These are phyloP conservation scores for Nemophila menziesii DNA, from an alignment of 257 asterid species.

Conservation along the genomic window DNA sequence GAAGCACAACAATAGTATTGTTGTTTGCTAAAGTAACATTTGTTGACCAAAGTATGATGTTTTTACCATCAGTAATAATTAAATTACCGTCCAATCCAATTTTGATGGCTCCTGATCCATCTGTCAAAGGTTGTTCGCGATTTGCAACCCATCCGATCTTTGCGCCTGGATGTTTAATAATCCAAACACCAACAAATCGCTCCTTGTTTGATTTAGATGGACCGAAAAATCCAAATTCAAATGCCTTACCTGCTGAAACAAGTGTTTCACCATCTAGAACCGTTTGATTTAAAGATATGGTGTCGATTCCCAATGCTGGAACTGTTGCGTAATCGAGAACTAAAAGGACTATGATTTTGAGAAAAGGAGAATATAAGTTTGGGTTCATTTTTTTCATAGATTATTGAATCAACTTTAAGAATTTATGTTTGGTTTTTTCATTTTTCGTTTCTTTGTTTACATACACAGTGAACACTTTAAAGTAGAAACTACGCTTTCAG, in stretches of 20 bases:
- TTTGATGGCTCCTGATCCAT: constrained; percentile 13
- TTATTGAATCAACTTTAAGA: too few relatives aligned
- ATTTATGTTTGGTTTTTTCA: too few relatives aligned
- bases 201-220: constrained; percentile 17
- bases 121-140: constrained; percentile 13
- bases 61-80: constrained; percentile 16
- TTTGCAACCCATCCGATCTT: constrained; percentile 33
- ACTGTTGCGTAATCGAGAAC: too few relatives aligned
- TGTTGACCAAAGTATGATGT: constrained; percentile 26
- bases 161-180: constrained; percentile 14
- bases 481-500: too few relatives aligned
- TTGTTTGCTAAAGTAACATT: constrained; percentile 23
- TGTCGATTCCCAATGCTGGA: constrained; percentile 14
- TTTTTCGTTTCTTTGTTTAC: too few relatives aligned
- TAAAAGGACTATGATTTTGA: too few relatives aligned
- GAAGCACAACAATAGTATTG: constrained; percentile 22
- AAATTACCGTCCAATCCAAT: constrained; percentile 23
- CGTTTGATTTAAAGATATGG: constrained; percentile 5
- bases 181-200: constrained; percentile 37
- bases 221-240: constrained; percentile 35
- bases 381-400: too few relatives aligned
- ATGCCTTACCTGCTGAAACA: constrained; percentile 26
- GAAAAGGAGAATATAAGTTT: too few relatives aligned
- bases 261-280: constrained; percentile 29
- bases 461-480: too few relatives aligned